Percentiles rank a stretch among this genome's conserved stretches.
Conservation (phyloP, 257 asterid species). For the Solanum chmielewskii region DNA sequence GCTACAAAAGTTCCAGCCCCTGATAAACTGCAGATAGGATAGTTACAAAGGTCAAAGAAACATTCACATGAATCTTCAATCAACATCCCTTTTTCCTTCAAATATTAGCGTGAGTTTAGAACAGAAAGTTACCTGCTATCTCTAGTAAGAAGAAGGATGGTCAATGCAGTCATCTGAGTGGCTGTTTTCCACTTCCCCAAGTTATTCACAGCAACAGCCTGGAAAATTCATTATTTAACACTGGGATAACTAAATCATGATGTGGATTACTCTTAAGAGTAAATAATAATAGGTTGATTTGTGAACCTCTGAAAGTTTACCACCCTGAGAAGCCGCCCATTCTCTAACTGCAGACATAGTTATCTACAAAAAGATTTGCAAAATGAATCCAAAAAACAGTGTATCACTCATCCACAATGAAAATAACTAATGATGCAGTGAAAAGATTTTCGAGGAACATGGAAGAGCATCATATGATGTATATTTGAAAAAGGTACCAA, state of each 20-base stretch:
- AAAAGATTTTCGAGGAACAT: neutral
- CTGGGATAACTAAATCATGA: neutral
- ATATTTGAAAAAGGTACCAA: neutral
- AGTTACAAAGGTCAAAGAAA: neutral
- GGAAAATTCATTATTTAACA: conserved; percentile 2
- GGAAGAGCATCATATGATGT: neutral
- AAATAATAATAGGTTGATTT: neutral
- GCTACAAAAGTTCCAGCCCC: conserved; percentile 37
- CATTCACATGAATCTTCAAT: neutral
- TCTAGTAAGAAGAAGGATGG: conserved; percentile 75
- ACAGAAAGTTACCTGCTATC: conserved; percentile 51
- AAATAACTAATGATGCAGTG: neutral
- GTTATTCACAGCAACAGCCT: conserved; percentile 95
- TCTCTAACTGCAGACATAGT: conserved; percentile 99
- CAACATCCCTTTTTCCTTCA: neutral
- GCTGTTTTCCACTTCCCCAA: conserved; percentile 99
- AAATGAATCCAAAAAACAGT: neutral
- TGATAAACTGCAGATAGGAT: conserved; percentile 30
- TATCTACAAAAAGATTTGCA: conserved; percentile 38
- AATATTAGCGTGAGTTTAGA: neutral
- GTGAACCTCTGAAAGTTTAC: conserved; percentile 73
- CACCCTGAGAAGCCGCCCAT: conserved; percentile 98
- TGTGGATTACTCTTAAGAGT: neutral
- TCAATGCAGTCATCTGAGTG: conserved; percentile 84
- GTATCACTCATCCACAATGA: neutral